Percentiles rank a stretch among this genome's conserved stretches.
Conservation (phyloP, 768 basidiomycete genomes). For the Thelephora ganbajun region DNA sequence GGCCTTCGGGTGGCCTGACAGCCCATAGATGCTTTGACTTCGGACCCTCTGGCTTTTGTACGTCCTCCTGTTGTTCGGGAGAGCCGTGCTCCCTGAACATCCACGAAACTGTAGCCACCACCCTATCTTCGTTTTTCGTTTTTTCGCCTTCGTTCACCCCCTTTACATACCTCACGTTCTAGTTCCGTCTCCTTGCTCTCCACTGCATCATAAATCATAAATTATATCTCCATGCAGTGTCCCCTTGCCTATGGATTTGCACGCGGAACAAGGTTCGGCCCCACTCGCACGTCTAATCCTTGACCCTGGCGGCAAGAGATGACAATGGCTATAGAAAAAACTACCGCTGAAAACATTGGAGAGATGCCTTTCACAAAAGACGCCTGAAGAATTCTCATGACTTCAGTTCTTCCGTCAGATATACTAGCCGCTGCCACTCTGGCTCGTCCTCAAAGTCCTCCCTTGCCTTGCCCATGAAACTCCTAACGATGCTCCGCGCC, state of each 20-base stretch:
- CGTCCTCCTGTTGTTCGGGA: not conserved
- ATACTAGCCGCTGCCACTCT: slow-evolving; percentile 62
- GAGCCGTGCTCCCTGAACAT: not conserved
- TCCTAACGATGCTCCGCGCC: slow-evolving; percentile 74
- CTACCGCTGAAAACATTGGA: too few species aligned
- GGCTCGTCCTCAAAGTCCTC: slow-evolving; percentile 73
- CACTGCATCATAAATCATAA: too few species aligned
- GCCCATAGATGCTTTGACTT: slow-evolving; percentile 1
- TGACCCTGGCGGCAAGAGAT: too few species aligned
- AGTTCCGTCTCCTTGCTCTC: not conserved
- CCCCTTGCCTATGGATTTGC: too few species aligned
- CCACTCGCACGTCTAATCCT: too few species aligned
- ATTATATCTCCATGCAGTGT: too few species aligned
- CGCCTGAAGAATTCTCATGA: not conserved
- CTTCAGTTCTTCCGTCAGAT: slow-evolving; percentile 52
- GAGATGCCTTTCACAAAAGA: too few species aligned
- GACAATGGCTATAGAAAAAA: too few species aligned
- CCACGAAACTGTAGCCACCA: not conserved
- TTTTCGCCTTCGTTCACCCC: not conserved
- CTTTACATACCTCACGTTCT: not conserved
- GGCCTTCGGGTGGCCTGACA: slow-evolving; percentile 35
- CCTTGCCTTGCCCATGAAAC: slow-evolving; percentile 76
- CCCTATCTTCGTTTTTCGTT: not conserved
- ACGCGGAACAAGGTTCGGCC: too few species aligned
- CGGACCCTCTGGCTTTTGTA: not conserved